Evolutionary conservation across 345 rosid species (phyloP), one percentile per base, ranked within the genome.

Genomic region (Hibiscus mutabilis): DNA sequence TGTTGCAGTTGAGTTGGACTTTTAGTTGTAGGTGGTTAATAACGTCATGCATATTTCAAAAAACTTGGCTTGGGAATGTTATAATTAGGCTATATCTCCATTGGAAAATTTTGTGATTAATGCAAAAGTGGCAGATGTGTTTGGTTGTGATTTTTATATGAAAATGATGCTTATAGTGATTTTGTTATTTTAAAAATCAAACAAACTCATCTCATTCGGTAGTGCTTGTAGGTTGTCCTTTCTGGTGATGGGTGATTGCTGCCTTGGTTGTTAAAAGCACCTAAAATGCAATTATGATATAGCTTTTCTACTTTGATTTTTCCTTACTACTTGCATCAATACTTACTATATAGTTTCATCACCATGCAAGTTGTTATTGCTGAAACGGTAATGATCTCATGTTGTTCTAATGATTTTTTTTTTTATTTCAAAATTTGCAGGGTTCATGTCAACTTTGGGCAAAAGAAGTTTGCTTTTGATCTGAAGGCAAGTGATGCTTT

Each of bases 371-470:
- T 70, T 14, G 16, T 58, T 64, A 16, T 61, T 49, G 33, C 15
- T 22, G 24, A 60, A 19, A 7, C 63, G 63, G 19, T 59, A 19
- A 29, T 51, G 35, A 35, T 52, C 42, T 46, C 74, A 40, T 60
- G 27, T 52, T 66, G 9, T 68, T 70, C 27, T 64, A 6, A 27
- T 19, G 27, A 59, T 6, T 37, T 37, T 49, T 22, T 27, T 74
- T 79, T 76, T 79, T 78, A 55, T 78, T 55, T 71, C 60, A 58
- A 16, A 24, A 73, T 69, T 68, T 76, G 83, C 89, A 92, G 99
- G 89, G 85, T 95, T 67, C 85, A 77, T 77, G 95, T 95, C 79
- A 95, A 95, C 88, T 95, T 95, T 55, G 99, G 99, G 61, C 87
- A 86, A 77, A 78, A 71, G 69, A 81, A 82, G 68, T 95, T 88